Percentiles rank a stretch among this genome's conserved stretches.
These are phyloP conservation scores for Ligustrum vulgare DNA, from an alignment of 257 asterid species.

Conservation along the genomic window DNA sequence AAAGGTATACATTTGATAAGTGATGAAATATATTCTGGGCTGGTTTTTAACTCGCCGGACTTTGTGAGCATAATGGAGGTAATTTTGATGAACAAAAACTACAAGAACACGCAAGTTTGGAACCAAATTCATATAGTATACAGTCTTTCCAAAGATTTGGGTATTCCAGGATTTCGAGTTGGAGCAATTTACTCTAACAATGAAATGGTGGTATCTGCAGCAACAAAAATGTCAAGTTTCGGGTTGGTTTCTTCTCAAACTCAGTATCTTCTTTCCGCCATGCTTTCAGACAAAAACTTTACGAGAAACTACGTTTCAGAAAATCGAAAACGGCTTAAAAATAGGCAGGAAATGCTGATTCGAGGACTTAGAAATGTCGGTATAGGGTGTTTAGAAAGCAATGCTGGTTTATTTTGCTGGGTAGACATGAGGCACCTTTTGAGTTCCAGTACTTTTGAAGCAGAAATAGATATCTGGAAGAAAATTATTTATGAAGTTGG, in stretches of 20 bases:
- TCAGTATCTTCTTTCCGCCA: constrained; percentile 61
- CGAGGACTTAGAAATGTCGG: constrained; percentile 52
- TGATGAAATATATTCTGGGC: constrained; percentile 83
- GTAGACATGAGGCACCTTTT: constrained; percentile 75
- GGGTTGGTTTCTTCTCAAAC: constrained; percentile 82
- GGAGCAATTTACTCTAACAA: constrained; percentile 77
- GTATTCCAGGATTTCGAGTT: constrained; percentile 89
- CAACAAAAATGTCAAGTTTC: constrained; percentile 87
- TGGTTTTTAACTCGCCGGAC: constrained; percentile 57
- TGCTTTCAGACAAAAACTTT: constrained; percentile 65
- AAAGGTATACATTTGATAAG: constrained; percentile 73
- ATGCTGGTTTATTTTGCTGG: constrained; percentile 82
- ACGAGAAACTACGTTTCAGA: constrained; percentile 43
- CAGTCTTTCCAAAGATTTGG: constrained; percentile 82
- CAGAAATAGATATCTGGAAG: constrained; percentile 77
- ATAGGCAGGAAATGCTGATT: constrained; percentile 57
- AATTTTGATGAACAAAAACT: constrained; percentile 40
- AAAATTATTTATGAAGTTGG: constrained; percentile 78
- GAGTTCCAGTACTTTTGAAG: constrained; percentile 42
- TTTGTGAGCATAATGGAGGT: constrained; percentile 70
- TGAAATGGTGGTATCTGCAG: constrained; percentile 56
- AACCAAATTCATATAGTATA: constrained; percentile 76
- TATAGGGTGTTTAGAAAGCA: constrained; percentile 57
- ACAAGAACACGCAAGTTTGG: constrained; percentile 30
- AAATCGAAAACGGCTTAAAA: constrained; percentile 51